Conservation (phyloP, 257 asterid species). For the Nicotiana paniculata region DNA sequence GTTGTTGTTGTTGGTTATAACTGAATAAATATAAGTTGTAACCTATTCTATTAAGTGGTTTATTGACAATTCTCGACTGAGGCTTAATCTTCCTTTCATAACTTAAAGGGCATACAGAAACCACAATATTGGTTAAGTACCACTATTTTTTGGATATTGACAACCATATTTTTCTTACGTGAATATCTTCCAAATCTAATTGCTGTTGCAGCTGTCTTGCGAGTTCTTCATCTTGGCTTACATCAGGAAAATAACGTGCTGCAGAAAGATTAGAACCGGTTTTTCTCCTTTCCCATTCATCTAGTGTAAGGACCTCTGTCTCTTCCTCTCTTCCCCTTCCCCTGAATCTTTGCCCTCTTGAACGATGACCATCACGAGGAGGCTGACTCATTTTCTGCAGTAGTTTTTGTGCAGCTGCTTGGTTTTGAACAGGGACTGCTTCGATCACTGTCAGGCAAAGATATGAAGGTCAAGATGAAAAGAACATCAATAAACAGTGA, state of each 20-base stretch:
- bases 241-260: slow-evolving; percentile 21
- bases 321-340: slow-evolving; percentile 45
- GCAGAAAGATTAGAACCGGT: slow-evolving; percentile 29
- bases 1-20: background rate
- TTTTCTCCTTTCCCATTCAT: slow-evolving; percentile 83
- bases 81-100: background rate
- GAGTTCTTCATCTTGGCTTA: slow-evolving; percentile 71
- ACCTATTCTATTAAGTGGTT: background rate
- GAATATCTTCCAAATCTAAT: slow-evolving; percentile 68
- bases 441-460: slow-evolving; percentile 48
- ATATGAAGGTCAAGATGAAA: background rate
- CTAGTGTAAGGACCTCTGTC: slow-evolving; percentile 53
- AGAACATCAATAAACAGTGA: background rate
- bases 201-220: slow-evolving; percentile 77
- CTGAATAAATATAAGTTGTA: background rate
- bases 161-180: slow-evolving; percentile 28
- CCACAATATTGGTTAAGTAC: background rate
- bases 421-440: slow-evolving; percentile 75
- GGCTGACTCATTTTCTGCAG: slow-evolving; percentile 67
- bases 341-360: slow-evolving; percentile 47
- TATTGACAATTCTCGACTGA: background rate
- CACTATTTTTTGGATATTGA: background rate
- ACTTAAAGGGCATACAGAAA: background rate
- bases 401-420: slow-evolving; percentile 86
- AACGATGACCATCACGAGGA: slow-evolving; percentile 27